These are phyloP conservation scores for Cladophialophora immunda DNA, from an alignment of 2,329 filamentous ascomycete genomes.

Conservation along the genomic window DNA sequence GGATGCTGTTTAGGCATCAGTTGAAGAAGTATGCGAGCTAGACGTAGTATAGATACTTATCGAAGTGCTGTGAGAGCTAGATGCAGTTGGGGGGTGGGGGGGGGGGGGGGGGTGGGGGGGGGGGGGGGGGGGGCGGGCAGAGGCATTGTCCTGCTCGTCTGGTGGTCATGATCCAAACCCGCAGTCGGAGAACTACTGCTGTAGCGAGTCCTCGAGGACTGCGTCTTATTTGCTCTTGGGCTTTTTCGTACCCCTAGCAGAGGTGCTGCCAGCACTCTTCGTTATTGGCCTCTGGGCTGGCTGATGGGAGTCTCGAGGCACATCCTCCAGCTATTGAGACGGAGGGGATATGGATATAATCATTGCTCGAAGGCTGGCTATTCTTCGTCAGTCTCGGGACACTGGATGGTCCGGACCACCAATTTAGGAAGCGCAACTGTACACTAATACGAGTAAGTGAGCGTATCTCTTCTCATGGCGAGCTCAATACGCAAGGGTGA, in stretches of 20 bases:
- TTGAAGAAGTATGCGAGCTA: too few species aligned
- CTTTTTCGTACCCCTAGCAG: neutral
- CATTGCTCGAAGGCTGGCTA: too few species aligned
- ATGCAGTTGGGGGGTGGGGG: too few species aligned
- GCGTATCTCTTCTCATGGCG: neutral
- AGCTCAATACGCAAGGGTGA: neutral
- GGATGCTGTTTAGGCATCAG: too few species aligned
- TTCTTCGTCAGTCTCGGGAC: neutral
- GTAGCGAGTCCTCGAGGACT: neutral
- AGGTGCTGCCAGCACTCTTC: too few species aligned
- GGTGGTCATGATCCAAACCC: neutral
- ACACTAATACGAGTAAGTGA: neutral
- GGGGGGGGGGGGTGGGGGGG: too few species aligned
- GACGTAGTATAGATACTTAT: neutral
- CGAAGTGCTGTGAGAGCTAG: too few species aligned
- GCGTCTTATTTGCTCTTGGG: neutral
- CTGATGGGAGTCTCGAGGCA: neutral
- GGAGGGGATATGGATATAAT: neutral
- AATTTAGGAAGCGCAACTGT: neutral
- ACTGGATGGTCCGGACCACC: neutral
- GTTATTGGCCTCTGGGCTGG: neutral
- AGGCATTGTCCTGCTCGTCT: neutral
- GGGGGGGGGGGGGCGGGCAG: too few species aligned
- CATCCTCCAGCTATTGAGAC: neutral
- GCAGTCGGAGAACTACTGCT: neutral